Base-by-base conservation (phyloP, 345 rosid genomes). In the Citrus australasica region DNA sequence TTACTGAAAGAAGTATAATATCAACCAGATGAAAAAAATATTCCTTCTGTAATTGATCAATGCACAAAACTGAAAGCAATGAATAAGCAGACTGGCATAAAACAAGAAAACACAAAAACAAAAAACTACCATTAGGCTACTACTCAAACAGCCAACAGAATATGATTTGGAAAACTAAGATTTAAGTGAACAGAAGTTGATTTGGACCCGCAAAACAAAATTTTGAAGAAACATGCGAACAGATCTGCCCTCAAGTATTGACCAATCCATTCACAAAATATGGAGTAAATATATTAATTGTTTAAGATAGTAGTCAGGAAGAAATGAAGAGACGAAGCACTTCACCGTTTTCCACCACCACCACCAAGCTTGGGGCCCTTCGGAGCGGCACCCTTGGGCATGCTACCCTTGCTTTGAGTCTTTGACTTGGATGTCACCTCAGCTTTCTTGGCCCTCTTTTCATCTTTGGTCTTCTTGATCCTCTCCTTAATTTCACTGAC, bases 401-500 rank as follows among this genome's bases (percentile, higher is more conserved):
- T 21, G 55, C 70, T 80, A 25, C 90, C 80, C 85, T 90, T 93
- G 56, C 76, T 60, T 60, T 82, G 88, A 2, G 87, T 60, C 85
- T 91, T 93, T 69, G 87, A 82, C 87, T 90, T 91, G 1, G 91
- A 80, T n/a, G 66, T 75, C 67, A 83, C 63, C 84, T 93, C 94
- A 0, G 91, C 95, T 78, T 93, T 93, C 89, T 93, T 93, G 2
- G 94, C 95, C 87, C 88, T 91, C 87, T 91, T 93, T 80, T 93
- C 95, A 53, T 93, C 97, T 86, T 90, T 90, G 0, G 93, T 93
- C 81, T 91, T 91, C 93, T 89, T 93, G 80, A 90, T 89, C 82
- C 95, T 89, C 84, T 93, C 94, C 86, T 93, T 91, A 17, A 93
- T 91, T 76, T 93, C 97, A 82, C 95, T 92, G 76, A 53, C n/a